Conservation (phyloP, 805 yeast species). For the Priceomyces haplophilus region DNA sequence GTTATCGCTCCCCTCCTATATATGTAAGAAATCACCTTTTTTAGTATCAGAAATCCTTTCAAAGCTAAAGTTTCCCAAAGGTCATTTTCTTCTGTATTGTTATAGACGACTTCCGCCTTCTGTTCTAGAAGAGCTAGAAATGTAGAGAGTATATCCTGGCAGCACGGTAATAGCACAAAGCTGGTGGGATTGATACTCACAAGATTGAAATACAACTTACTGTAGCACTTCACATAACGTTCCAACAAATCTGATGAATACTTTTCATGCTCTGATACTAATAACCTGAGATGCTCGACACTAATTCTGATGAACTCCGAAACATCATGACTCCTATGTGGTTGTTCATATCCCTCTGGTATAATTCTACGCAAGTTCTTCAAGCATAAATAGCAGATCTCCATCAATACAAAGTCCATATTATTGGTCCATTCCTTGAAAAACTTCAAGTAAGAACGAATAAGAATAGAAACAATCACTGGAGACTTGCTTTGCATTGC, state of each 20-base stretch:
- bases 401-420: constrained; percentile 54
- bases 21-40: constrained; percentile 58
- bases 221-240: constrained; percentile 68
- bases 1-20: constrained; percentile 67
- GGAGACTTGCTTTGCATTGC: constrained; percentile 75
- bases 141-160: constrained; percentile 58
- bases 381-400: constrained; percentile 72
- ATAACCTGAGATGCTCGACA: constrained; percentile 55
- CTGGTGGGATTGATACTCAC: constrained; percentile 62
- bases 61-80: constrained; percentile 77
- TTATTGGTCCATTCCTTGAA: constrained; percentile 62
- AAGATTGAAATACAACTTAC: constrained; percentile 67
- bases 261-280: constrained; percentile 53
- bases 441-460: constrained; percentile 55
- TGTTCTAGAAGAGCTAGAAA: constrained; percentile 58
- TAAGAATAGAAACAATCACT: constrained; percentile 54
- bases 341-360: constrained; percentile 71
- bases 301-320: constrained; percentile 58
- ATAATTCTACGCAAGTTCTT: constrained; percentile 72
- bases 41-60: constrained; percentile 61
- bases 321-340: constrained; percentile 57
- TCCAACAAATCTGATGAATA: constrained; percentile 51
- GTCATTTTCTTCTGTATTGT: constrained; percentile 52
- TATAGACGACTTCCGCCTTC: constrained; percentile 64
- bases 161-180: constrained; percentile 64